phyloP scores from a whole-genome alignment of 1,284 basidiomycete genomes.

The Sphaerobolus stellatus region DNA sequence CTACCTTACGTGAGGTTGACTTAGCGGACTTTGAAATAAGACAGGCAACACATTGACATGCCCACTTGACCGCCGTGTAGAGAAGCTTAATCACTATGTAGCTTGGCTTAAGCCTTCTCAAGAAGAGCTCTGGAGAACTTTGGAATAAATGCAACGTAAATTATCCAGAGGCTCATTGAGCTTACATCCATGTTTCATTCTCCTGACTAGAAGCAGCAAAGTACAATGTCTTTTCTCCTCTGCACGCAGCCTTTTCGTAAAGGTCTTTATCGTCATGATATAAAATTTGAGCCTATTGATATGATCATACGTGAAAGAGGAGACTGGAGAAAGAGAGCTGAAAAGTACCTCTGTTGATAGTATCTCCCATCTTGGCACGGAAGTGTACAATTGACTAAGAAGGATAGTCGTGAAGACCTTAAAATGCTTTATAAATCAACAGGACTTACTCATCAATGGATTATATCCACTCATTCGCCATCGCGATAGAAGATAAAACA shows the following conservation, averaged over 20 bases:
- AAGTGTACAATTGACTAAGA: slow-evolving; percentile 40
- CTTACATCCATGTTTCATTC: slow-evolving; percentile 49
- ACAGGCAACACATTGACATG: too few relatives aligned
- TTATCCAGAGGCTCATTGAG: background rate
- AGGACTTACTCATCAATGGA: slow-evolving; percentile 50
- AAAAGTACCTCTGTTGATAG: slow-evolving; percentile 22
- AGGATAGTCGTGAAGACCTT: background rate
- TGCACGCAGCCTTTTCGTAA: slow-evolving; percentile 46
- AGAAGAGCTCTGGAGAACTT: slow-evolving; percentile 37
- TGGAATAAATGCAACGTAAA: background rate
- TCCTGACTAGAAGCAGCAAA: slow-evolving; percentile 48
- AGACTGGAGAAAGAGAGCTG: background rate
- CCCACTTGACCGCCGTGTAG: slow-evolving; percentile 44
- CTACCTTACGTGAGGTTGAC: too few relatives aligned
- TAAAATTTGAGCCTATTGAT: slow-evolving; percentile 29
- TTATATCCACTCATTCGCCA: slow-evolving; percentile 35
- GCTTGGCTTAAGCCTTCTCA: slow-evolving; percentile 57
- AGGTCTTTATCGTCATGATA: slow-evolving; percentile 50
- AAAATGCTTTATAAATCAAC: background rate
- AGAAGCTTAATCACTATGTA: slow-evolving; percentile 48
- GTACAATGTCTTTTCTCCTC: slow-evolving; percentile 47
- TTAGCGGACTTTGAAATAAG: too few relatives aligned
- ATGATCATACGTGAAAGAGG: slow-evolving; percentile 10
- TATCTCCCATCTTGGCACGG: slow-evolving; percentile 51
- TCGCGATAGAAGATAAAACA: slow-evolving; percentile 58